Conservation (phyloP, 2,329 filamentous ascomycete species). For the Aureobasidium sp. region DNA sequence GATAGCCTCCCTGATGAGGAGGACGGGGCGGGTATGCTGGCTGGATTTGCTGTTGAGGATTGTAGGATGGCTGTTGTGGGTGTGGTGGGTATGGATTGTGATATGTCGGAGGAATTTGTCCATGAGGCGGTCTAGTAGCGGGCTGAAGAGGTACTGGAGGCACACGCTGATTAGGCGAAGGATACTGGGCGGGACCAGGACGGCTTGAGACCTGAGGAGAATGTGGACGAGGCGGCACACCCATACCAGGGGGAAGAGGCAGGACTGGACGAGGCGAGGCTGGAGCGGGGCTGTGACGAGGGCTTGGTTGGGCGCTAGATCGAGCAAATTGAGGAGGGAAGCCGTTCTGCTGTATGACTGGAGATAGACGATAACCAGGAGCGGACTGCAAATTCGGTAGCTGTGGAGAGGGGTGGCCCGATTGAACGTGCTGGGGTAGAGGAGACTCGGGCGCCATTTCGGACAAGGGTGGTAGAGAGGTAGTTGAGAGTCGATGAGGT, state of each 20-base stretch:
- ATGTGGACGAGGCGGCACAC: slow-evolving; percentile 28
- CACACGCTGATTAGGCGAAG: slow-evolving; percentile 32
- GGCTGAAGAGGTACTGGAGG: slow-evolving; percentile 27
- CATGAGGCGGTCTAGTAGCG: slow-evolving; percentile 30
- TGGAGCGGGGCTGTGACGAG: slow-evolving; percentile 34
- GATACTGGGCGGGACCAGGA: slow-evolving; percentile 32
- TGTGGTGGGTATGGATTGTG: slow-evolving; percentile 33
- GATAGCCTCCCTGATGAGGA: slow-evolving; percentile 46
- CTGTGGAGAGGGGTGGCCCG: slow-evolving; percentile 25
- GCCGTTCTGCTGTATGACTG: slow-evolving; percentile 40
- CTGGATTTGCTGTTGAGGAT: neutral
- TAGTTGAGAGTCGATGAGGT: slow-evolving; percentile 25
- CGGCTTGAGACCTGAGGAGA: slow-evolving; percentile 26
- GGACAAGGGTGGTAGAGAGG: slow-evolving; percentile 36
- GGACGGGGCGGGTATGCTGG: slow-evolving; percentile 29
- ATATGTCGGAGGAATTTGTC: slow-evolving; percentile 34
- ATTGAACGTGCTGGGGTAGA: slow-evolving; percentile 28
- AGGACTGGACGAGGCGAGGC: slow-evolving; percentile 42
- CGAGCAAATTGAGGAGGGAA: slow-evolving; percentile 36
- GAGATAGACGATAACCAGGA: slow-evolving; percentile 36
- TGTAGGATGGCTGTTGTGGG: neutral
- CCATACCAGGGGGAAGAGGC: slow-evolving; percentile 41
- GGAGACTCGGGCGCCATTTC: slow-evolving; percentile 40
- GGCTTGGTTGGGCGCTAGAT: slow-evolving; percentile 25
- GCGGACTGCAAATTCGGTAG: slow-evolving; percentile 32